Evolutionary conservation across 352 stramenopile species (phyloP), one percentile per base, ranked within the genome.

Genomic region (Pythium vanterpoolii): DNA sequence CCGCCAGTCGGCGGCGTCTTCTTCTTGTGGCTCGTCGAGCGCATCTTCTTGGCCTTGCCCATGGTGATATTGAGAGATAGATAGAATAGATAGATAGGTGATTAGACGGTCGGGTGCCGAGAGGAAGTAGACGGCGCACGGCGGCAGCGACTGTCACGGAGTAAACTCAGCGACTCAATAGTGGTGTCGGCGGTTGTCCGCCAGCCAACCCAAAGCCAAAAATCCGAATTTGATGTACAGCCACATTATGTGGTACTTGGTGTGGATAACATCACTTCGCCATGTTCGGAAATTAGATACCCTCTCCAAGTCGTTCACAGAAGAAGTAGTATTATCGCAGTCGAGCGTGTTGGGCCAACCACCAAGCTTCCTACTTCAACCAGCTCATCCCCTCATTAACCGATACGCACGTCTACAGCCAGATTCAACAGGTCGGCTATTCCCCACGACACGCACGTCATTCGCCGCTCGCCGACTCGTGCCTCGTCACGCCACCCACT

Each of bases 11-110:
- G 81, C 44, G 79, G 77, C 61, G 63, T 66, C 49, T 77, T 72
- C 68, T 90, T 93, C 78, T 93, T 93, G 73, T 95, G 85, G 69
- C 81, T 91, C 30, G 75, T 89, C 21, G 74, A 77, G n/a, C 85
- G 83, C 34, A 81, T 60, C 74, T 95, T 95, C 85, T 95, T 95
- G 53, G 84, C 79, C 69, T 93, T 93, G 64, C 85, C 85, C 85
- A 95, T 95, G 56, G 11, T 61, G 47, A 27, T 69, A n/a, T 24
- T 24, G 14, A 9, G 51, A 43, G 31, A 3, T 30, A 61, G 30
- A 36, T 40, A 55, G 30, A 65, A 43, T 19, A 62, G 8, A 40
- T 30, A 42, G 30, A 57, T 38, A 39, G 30, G 30, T 18, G 21
- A 19, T n/a, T 42, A 27, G 4, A 59, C n/a, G n/a, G n/a, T n/a